These are phyloP conservation scores for Globisporangium sylvaticum DNA, from an alignment of 352 stramenopile species.

Conservation along the genomic window DNA sequence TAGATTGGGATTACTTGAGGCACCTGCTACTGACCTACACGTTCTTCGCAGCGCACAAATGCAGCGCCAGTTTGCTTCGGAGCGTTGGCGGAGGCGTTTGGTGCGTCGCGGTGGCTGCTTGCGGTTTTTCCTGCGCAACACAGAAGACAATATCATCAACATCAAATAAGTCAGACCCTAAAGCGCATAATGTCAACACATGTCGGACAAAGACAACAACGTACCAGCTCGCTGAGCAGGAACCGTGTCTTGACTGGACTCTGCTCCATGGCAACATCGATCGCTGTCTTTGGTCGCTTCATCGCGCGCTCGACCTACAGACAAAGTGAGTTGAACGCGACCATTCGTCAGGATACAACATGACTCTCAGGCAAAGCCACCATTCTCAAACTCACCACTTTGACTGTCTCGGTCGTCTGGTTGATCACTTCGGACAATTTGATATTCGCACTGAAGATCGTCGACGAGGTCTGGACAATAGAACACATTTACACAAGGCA, in stretches of 20 bases:
- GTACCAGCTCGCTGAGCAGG: slow-evolving; percentile 40
- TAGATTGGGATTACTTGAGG: not conserved
- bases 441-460: slow-evolving; percentile 43
- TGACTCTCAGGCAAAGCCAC: not conserved
- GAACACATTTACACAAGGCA: no score
- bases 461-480: slow-evolving; percentile 46
- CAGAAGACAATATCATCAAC: not conserved
- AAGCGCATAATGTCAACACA: not conserved
- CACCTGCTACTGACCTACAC: slow-evolving; percentile 17
- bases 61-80: slow-evolving; percentile 41
- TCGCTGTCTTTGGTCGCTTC: slow-evolving; percentile 68
- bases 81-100: slow-evolving; percentile 23
- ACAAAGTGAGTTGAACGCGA: not conserved
- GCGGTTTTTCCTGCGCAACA: not conserved
- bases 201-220: not conserved
- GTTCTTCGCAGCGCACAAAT: slow-evolving; percentile 33
- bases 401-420: slow-evolving; percentile 65
- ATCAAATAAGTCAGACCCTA: not conserved
- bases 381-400: slow-evolving; percentile 37
- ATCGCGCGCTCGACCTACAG: slow-evolving; percentile 62
- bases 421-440: slow-evolving; percentile 55
- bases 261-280: slow-evolving; percentile 73
- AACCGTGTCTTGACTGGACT: slow-evolving; percentile 50
- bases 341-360: not conserved
- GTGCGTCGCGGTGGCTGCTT: slow-evolving; percentile 21